These are phyloP conservation scores for Metarhizium anisopliae DNA, from an alignment of 2,329 filamentous ascomycete genomes.

Conservation along the genomic window DNA sequence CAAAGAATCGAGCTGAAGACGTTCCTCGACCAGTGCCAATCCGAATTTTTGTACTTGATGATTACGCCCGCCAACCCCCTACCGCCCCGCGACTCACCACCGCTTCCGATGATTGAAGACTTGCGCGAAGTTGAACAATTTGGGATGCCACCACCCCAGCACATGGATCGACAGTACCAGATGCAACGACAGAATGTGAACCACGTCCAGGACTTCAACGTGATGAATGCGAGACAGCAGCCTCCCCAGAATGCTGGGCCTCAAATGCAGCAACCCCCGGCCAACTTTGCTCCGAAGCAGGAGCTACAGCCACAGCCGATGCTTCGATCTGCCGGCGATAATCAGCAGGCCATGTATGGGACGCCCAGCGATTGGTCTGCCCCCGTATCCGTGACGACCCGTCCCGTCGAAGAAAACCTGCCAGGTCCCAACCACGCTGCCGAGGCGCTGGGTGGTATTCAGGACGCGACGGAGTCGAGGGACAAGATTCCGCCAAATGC, in stretches of 20 bases:
- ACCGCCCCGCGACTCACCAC: constrained; percentile 54
- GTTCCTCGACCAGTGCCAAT: constrained; percentile 56
- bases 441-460: constrained; percentile 28
- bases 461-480: constrained; percentile 31
- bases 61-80: constrained; percentile 56
- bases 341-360: constrained; percentile 31
- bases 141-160: constrained; percentile 34
- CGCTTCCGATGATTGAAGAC: constrained; percentile 49
- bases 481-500: constrained; percentile 37
- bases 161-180: constrained; percentile 30
- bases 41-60: constrained; percentile 61
- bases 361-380: constrained; percentile 26
- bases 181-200: constrained; percentile 42
- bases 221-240: constrained; percentile 43
- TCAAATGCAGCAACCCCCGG: constrained; percentile 32
- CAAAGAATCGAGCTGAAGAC: constrained; percentile 46
- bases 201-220: constrained; percentile 43
- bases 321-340: constrained; percentile 43
- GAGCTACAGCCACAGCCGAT: constrained; percentile 41
- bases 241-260: constrained; percentile 52
- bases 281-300: constrained; percentile 23
- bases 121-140: constrained; percentile 46
- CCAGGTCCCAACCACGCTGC: constrained; percentile 27
- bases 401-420: constrained; percentile 24
- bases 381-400: constrained; percentile 23